Base-by-base conservation (phyloP, 345 rosid genomes). In the Hirschfeldia incana region DNA sequence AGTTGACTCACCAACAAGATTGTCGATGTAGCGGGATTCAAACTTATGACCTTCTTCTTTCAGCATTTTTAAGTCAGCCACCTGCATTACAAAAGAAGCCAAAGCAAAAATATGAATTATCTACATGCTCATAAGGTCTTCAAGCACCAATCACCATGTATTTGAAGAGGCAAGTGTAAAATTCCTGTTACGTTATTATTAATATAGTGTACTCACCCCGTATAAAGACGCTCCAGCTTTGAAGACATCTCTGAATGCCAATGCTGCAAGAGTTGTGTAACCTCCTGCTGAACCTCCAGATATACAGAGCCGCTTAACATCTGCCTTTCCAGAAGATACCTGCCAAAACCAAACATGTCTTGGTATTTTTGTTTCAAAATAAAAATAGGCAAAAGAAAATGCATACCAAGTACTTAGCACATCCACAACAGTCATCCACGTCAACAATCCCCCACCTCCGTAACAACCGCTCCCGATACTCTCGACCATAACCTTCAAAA, bases 271-370 rank as follows among this genome's bases (percentile, higher is more conserved):
- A 63, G 97, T 91, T 36, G 97, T 95, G 77, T 93, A 95, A 42
- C 99, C 98, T 70, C 99, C 98, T 62, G 99, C 99, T 72, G 99
- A 95, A 74, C 94, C 97, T 72, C 99, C 99, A 63, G 99, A 91
- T 82, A 95, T 95, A 78, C 98, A 95, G 1, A 95, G 87, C 57
- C 94, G 87, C 44, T 87, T 82, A 12, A 57, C 85, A 84, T 93
- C 99, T 64, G 82, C 97, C 82, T 84, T 93, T 62, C 89, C 98
- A 17, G 76, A 86, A 77, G 90, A 90, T 80, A 91, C 91, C 98
- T 93, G 72, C 69, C 78, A 33, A 81, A 81, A 75, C 67, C 55
- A 82, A 57, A 65, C 29, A 33, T 26, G 55, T 36, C 61, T 75
- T 2, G 16, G 8, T 34, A 21, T 12, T 15, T 21, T 6, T 46